A percentile compares a stretch with the other conserved stretches of the same genome.
These are phyloP conservation scores for Crithidia bombi DNA, from an alignment of 208 protist species.

Conservation along the genomic window DNA sequence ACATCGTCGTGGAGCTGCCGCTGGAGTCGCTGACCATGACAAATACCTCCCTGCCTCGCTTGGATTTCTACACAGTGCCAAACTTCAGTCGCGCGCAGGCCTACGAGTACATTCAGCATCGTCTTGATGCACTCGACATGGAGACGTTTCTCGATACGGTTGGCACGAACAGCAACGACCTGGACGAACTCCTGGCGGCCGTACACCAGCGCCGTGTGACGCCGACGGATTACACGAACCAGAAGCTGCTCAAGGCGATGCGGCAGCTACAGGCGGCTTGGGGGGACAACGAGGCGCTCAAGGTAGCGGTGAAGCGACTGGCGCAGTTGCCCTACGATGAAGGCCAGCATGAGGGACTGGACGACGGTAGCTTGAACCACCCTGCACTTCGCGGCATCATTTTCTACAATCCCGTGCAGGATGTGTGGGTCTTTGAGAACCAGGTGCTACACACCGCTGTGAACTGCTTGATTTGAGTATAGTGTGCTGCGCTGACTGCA, in stretches of 20 bases:
- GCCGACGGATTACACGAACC: conserved; percentile 69
- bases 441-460: conserved; percentile 85
- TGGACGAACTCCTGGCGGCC: conserved; percentile 84
- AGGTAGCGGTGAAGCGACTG: conserved; percentile 61
- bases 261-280: conserved; percentile 75
- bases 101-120: conserved; percentile 72
- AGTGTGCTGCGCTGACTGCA: background rate
- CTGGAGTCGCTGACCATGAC: conserved; percentile 74
- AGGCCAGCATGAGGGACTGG: conserved; percentile 68
- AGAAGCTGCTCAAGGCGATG: conserved; percentile 85
- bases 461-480: conserved; percentile 54
- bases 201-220: conserved; percentile 66
- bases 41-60: conserved; percentile 71
- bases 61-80: conserved; percentile 84
- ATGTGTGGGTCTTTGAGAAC: conserved; percentile 78
- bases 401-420: conserved; percentile 84
- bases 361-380: conserved; percentile 63
- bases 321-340: conserved; percentile 70
- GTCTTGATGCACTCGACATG: conserved; percentile 74
- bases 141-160: conserved; percentile 67
- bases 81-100: conserved; percentile 76
- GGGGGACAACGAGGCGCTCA: conserved; percentile 46
- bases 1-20: conserved; percentile 82
- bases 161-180: conserved; percentile 85
- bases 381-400: conserved; percentile 68